phyloP scores from a whole-genome alignment of 306 rosid genomes.

The Lathyrus tuberosus region DNA sequence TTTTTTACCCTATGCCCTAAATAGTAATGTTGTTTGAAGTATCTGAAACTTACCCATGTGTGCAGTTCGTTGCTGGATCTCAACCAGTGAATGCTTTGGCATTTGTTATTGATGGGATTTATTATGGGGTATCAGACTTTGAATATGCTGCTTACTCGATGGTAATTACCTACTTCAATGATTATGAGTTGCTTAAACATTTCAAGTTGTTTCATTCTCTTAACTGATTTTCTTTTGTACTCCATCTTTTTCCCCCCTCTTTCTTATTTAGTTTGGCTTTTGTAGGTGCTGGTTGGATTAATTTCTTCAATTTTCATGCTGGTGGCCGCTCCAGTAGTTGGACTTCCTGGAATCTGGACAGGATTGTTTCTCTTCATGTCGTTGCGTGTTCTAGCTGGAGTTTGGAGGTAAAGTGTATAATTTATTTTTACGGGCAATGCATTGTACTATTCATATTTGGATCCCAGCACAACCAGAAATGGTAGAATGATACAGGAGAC shows the following conservation, averaged over 20 bases:
- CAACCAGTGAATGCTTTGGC: constrained; percentile 95
- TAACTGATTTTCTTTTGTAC: constrained; percentile 12
- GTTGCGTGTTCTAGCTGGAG: constrained; percentile 78
- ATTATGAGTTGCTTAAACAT: constrained; percentile 21
- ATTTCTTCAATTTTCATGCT: constrained; percentile 69
- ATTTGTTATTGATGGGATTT: constrained; percentile 91
- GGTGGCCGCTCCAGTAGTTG: constrained; percentile 68
- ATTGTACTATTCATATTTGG: constrained; percentile 16
- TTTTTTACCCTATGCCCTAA: no score
- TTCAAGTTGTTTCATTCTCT: constrained; percentile 19
- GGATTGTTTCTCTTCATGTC: constrained; percentile 94
- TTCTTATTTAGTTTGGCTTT: constrained; percentile 3
- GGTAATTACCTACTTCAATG: constrained; percentile 52
- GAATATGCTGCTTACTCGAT: constrained; percentile 89
- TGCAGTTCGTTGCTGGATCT: constrained; percentile 93
- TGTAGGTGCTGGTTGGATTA: constrained; percentile 62
- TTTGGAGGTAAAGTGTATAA: constrained; percentile 68
- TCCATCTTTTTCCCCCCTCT: not conserved
- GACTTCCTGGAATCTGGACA: constrained; percentile 89
- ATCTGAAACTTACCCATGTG: constrained; percentile 32
- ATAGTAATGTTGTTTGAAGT: constrained; percentile 8
- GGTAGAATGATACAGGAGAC: constrained; percentile 6
- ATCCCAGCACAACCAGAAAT: not conserved
- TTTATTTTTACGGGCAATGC: constrained; percentile 19
- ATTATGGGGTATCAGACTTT: constrained; percentile 93